A percentile compares a stretch with the other conserved stretches of the same genome.
These are phyloP conservation scores for Schizosaccharomyces versatilis DNA, from an alignment of 1,139 yeast species.

Conservation along the genomic window DNA sequence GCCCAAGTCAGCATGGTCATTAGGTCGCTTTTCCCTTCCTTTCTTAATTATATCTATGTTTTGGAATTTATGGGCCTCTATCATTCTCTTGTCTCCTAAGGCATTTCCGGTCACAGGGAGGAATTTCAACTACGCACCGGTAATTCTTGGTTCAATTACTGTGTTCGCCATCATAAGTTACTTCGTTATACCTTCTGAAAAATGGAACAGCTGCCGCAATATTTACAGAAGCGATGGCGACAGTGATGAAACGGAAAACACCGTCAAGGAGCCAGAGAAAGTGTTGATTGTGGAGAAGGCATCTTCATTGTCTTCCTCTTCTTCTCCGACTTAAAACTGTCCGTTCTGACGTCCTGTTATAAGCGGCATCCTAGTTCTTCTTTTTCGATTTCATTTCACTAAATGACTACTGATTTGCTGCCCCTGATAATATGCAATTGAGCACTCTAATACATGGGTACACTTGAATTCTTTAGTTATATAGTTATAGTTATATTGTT, in stretches of 20 bases:
- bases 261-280: neutral
- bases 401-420: too few species aligned
- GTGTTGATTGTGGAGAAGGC: too few species aligned
- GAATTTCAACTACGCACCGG: constrained; percentile 50
- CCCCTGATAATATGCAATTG: too few species aligned
- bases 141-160: constrained; percentile 36
- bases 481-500: too few species aligned
- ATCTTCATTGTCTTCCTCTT: too few species aligned
- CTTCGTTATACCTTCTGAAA: constrained; percentile 18
- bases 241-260: neutral
- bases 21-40: constrained; percentile 15
- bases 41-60: constrained; percentile 23
- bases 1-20: constrained; percentile 13
- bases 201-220: constrained; percentile 12
- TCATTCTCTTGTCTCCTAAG: constrained; percentile 47
- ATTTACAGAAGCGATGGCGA: neutral
- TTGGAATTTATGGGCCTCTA: constrained; percentile 40
- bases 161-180: constrained; percentile 35
- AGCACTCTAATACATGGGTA: too few species aligned
- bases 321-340: too few species aligned
- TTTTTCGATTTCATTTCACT: too few species aligned
- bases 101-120: constrained; percentile 39
- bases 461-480: too few species aligned
- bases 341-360: too few species aligned
- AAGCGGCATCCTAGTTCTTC: too few species aligned